A percentile compares a stretch with the other conserved stretches of the same genome.
phyloP scores from a whole-genome alignment of 257 asterid genomes.

The Ajuga chamaepitys region DNA sequence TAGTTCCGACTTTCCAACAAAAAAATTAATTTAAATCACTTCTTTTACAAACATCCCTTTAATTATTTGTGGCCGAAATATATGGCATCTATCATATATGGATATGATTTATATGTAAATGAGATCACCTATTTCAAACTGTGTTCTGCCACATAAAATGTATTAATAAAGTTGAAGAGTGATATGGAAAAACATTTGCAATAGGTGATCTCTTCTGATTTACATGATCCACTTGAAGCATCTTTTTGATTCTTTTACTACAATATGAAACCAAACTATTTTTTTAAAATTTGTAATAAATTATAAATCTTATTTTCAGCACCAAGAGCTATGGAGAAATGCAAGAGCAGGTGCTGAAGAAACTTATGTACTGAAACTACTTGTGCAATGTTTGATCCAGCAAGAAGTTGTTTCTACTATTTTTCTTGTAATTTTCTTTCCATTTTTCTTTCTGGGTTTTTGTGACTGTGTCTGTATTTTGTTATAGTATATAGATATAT shows the following conservation, averaged over 20 bases:
- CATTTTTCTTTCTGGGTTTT: constrained; percentile 12
- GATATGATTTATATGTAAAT: too few species aligned
- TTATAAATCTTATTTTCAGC: constrained; percentile 23
- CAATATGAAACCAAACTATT: not conserved
- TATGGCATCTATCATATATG: too few species aligned
- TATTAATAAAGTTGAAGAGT: too few species aligned
- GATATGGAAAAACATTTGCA: too few species aligned
- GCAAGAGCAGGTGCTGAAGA: constrained; percentile 53
- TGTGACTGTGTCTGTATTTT: constrained; percentile 48
- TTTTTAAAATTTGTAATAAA: not conserved
- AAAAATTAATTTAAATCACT: too few species aligned
- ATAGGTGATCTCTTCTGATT: too few species aligned
- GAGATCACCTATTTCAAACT: too few species aligned
- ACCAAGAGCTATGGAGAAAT: constrained; percentile 57
- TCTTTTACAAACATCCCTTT: too few species aligned
- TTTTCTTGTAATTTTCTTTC: constrained; percentile 9
- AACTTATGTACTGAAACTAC: constrained; percentile 5
- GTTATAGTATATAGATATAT: constrained; percentile 27
- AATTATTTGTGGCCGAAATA: too few species aligned
- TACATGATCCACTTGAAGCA: too few species aligned
- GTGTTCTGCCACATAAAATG: too few species aligned
- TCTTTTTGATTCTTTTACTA: not conserved
- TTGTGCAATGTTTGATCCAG: constrained; percentile 22
- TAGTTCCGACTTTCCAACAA: too few species aligned
- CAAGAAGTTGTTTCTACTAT: constrained; percentile 14